Evolutionary conservation across 345 rosid species (phyloP).

Genomic region (thale cress (Arabidopsis thaliana)): TAIR10.1 NC_003075.7:10127001-10127500

Average conservation of each 20-base stretch:
- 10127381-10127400: too few relatives aligned
- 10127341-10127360: too few relatives aligned
- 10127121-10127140: constrained; percentile 86
- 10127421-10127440: not conserved
- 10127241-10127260: constrained; percentile 60
- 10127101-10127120: constrained; percentile 79
- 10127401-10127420: too few relatives aligned
- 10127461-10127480: too few relatives aligned
- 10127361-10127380: too few relatives aligned
- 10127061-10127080: constrained; percentile 93
- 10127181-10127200: too few relatives aligned
- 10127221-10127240: not conserved
- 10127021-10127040: constrained; percentile 86
- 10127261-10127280: constrained; percentile 72
- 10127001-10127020: constrained; percentile 90
- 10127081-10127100: constrained; percentile 86
- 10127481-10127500: too few relatives aligned
- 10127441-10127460: too few relatives aligned
- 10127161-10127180: too few relatives aligned
- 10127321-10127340: not conserved
- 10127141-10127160: constrained; percentile 6
- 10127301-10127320: constrained; percentile 91
- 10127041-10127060: constrained; percentile 83
- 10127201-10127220: too few relatives aligned
- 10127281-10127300: constrained; percentile 62